A percentile compares a stretch with the other conserved stretches of the same genome.
These are phyloP conservation scores for Pinus albicaulis DNA, from an alignment of 75 land plant species.

Conservation along the genomic window DNA sequence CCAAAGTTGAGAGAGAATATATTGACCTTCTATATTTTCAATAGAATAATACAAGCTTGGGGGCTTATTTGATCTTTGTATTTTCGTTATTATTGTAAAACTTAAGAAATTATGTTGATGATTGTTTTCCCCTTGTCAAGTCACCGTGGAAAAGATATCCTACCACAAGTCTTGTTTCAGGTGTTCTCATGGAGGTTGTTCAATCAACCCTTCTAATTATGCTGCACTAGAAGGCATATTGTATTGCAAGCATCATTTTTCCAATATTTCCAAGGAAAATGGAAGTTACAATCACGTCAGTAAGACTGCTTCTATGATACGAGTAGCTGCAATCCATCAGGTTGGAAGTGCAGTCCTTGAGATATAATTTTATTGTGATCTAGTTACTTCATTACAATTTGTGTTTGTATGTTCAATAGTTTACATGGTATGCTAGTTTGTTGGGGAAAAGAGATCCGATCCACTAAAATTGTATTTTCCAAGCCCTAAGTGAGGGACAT, in stretches of 20 bases:
- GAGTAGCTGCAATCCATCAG: not conserved
- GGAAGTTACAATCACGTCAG: slow-evolving; percentile 44
- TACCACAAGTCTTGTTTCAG: slow-evolving; percentile 52
- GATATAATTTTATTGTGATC: not conserved
- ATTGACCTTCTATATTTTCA: not conserved
- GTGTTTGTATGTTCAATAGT: not conserved
- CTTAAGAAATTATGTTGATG: not conserved
- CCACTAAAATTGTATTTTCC: not conserved
- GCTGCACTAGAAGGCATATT: slow-evolving; percentile 43
- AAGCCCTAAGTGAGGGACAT: not conserved
- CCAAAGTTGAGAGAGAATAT: not conserved
- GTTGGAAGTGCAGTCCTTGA: slow-evolving; percentile 1
- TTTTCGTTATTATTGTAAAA: not conserved
- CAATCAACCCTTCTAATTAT: slow-evolving; percentile 37
- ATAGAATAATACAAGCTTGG: not conserved
- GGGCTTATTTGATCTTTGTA: not conserved
- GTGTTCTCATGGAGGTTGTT: slow-evolving; percentile 44
- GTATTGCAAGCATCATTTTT: slow-evolving; percentile 44
- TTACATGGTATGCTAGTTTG: not conserved
- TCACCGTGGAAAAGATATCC: slow-evolving; percentile 38
- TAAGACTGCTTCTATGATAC: slow-evolving; percentile 28
- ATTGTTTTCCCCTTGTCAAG: slow-evolving; percentile 12
- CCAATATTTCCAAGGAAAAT: slow-evolving; percentile 51
- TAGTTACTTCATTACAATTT: not conserved
- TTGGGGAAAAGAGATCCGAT: no score